Conservation (phyloP, 345 rosid genomes). For the Eucalyptus albens region DNA sequence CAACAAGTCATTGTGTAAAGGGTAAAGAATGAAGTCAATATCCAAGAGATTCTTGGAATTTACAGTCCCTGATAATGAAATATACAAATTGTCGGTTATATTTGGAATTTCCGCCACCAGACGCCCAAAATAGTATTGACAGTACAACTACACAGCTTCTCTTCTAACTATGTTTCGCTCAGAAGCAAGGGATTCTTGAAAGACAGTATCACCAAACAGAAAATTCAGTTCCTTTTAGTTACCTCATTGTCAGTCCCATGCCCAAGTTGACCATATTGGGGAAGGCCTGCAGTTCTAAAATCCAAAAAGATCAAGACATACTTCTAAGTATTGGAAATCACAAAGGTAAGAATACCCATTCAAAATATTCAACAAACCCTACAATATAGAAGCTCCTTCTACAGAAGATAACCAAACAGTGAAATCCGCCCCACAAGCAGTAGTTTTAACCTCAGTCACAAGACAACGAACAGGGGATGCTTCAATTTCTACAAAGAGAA, state of each 20-base stretch:
- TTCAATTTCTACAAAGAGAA: conserved; percentile 44
- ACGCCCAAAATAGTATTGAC: background rate
- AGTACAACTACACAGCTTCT: background rate
- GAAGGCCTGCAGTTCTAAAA: conserved; percentile 92
- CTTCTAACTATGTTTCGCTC: background rate
- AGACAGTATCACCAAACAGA: background rate
- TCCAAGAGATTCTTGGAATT: background rate
- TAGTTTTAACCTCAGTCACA: conserved; percentile 60
- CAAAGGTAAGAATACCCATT: background rate
- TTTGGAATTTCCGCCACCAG: background rate
- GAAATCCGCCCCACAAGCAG: conserved; percentile 93
- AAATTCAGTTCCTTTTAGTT: background rate
- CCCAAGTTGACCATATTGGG: conserved; percentile 99
- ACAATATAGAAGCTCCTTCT: conserved; percentile 92
- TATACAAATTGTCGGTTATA: background rate
- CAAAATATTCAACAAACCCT: conserved; percentile 39
- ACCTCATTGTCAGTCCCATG: conserved; percentile 99
- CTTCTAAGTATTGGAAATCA: background rate
- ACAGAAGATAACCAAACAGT: conserved; percentile 86
- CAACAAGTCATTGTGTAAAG: background rate
- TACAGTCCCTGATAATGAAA: background rate
- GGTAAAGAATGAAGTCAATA: background rate
- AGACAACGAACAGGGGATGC: conserved; percentile 68
- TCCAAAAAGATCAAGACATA: conserved; percentile 8
- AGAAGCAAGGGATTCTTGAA: background rate